Percentiles rank a stretch among this genome's conserved stretches.
These are phyloP conservation scores for Floccularia luteovirens DNA, from an alignment of 768 basidiomycete genomes.

Conservation along the genomic window DNA sequence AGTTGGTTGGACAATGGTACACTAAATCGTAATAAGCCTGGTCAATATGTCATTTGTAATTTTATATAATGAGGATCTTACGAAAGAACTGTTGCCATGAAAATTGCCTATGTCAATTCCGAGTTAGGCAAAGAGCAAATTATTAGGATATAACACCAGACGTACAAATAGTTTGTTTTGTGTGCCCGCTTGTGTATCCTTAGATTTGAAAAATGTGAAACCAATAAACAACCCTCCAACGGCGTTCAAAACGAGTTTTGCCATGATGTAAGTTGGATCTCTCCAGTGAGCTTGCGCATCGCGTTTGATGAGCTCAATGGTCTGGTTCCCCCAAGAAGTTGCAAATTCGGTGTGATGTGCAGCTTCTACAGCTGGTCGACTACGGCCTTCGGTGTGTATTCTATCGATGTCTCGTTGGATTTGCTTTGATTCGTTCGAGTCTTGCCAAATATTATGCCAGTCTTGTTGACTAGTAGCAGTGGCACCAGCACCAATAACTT, in stretches of 20 bases:
- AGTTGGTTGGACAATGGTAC: constrained; percentile 57
- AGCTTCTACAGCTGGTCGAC: constrained; percentile 26
- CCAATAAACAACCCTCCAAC: constrained; percentile 49
- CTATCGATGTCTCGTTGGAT: constrained; percentile 30
- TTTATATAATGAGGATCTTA: background rate
- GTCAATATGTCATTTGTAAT: constrained; percentile 1
- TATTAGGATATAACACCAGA: constrained; percentile 11
- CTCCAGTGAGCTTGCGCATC: constrained; percentile 43
- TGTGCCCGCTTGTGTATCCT: constrained; percentile 45
- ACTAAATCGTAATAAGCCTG: constrained; percentile 13
- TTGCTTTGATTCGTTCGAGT: constrained; percentile 34
- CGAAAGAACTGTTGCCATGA: constrained; percentile 42
- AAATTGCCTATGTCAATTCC: constrained; percentile 35
- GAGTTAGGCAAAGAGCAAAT: constrained; percentile 2
- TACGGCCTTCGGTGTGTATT: constrained; percentile 42
- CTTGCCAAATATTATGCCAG: constrained; percentile 54
- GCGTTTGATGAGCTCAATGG: constrained; percentile 33
- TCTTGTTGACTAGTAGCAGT: constrained; percentile 45
- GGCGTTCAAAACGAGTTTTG: constrained; percentile 50
- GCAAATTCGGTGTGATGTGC: constrained; percentile 39
- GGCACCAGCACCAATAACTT: constrained; percentile 70
- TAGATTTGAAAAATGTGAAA: constrained; percentile 56
- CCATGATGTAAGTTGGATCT: constrained; percentile 50
- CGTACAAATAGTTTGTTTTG: constrained; percentile 63
- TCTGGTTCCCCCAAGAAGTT: constrained; percentile 45